Evolutionary conservation across 2,329 filamentous ascomycete genomes (phyloP).

Genomic region (Sclerotinia borealis): DNA sequence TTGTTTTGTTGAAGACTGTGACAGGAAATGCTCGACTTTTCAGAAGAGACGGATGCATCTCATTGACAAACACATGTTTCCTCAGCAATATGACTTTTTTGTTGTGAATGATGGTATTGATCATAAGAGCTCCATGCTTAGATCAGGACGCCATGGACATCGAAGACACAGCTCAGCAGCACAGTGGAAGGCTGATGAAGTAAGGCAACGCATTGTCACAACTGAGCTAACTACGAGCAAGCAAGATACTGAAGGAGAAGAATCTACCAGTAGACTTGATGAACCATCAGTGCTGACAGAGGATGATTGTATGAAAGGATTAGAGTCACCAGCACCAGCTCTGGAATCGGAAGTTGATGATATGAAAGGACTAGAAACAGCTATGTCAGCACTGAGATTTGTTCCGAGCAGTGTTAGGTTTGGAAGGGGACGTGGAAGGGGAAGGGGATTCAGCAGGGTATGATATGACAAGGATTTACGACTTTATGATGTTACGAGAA

Average conservation of each 20-base stretch:
- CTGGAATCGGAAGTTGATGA: slow-evolving; percentile 19
- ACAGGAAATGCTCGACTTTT: slow-evolving; percentile 73
- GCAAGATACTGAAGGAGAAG: not conserved
- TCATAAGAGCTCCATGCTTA: slow-evolving; percentile 70
- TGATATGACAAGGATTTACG: slow-evolving; percentile 14
- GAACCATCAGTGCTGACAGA: not conserved
- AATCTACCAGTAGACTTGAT: not conserved
- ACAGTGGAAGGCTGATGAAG: slow-evolving; percentile 18
- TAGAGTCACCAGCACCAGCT: slow-evolving; percentile 44
- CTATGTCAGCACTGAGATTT: slow-evolving; percentile 68
- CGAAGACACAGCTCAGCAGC: slow-evolving; percentile 43
- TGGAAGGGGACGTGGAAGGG: slow-evolving; percentile 37
- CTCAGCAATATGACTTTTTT: slow-evolving; percentile 79
- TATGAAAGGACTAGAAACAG: slow-evolving; percentile 58
- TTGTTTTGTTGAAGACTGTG: slow-evolving; percentile 87
- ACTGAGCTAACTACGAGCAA: not conserved
- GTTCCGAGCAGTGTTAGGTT: slow-evolving; percentile 63
- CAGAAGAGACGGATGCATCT: slow-evolving; percentile 83
- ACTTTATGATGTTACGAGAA: slow-evolving; percentile 6
- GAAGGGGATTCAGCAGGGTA: slow-evolving; percentile 29
- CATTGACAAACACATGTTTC: slow-evolving; percentile 92
- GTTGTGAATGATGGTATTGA: slow-evolving; percentile 89
- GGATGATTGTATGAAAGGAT: slow-evolving; percentile 47
- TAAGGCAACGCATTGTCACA: slow-evolving; percentile 23
- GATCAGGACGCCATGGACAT: slow-evolving; percentile 47